A percentile compares a stretch with the other conserved stretches of the same genome.
phyloP scores from a whole-genome alignment of 2,329 filamentous ascomycete species.

The Pseudopyrenochaeta lycopersici region DNA sequence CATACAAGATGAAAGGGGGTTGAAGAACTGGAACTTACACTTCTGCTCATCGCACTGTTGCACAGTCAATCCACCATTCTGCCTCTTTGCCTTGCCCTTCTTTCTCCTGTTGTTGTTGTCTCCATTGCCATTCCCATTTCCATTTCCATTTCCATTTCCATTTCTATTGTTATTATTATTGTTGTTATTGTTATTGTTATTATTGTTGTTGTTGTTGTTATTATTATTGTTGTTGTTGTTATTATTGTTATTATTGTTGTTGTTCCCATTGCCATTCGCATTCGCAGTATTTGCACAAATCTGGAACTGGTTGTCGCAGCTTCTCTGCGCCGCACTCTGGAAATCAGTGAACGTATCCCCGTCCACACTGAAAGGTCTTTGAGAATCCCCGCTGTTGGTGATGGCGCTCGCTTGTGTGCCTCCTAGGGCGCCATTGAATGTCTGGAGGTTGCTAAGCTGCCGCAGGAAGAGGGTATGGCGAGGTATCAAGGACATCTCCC shows the following conservation, averaged over 20 bases:
- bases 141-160: neutral
- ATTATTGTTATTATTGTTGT: conserved; percentile 5
- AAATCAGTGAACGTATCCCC: conserved; percentile 62
- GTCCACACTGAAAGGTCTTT: conserved; percentile 51
- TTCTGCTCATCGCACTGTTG: conserved; percentile 32
- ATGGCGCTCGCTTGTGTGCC: conserved; percentile 62
- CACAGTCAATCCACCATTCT: conserved; percentile 23
- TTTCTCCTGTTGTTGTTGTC: conserved; percentile 1
- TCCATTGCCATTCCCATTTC: neutral
- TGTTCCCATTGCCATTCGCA: conserved; percentile 26
- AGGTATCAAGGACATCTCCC: conserved; percentile 38
- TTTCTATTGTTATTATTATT: neutral
- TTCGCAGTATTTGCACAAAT: conserved; percentile 59
- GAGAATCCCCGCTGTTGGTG: conserved; percentile 58
- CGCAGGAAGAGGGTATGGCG: conserved; percentile 46
- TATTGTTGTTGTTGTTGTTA: conserved; percentile 4
- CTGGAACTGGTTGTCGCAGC: conserved; percentile 71
- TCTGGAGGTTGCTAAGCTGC: conserved; percentile 42
- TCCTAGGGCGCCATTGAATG: conserved; percentile 58
- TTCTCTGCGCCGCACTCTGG: conserved; percentile 64
- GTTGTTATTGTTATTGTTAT: conserved; percentile 1
- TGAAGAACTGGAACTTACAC: conserved; percentile 16
- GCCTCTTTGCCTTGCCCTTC: conserved; percentile 8
- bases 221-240: conserved; percentile 4
- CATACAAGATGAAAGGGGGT: neutral